These are phyloP conservation scores for Corylus americana DNA, from an alignment of 306 rosid species.

Conservation along the genomic window DNA sequence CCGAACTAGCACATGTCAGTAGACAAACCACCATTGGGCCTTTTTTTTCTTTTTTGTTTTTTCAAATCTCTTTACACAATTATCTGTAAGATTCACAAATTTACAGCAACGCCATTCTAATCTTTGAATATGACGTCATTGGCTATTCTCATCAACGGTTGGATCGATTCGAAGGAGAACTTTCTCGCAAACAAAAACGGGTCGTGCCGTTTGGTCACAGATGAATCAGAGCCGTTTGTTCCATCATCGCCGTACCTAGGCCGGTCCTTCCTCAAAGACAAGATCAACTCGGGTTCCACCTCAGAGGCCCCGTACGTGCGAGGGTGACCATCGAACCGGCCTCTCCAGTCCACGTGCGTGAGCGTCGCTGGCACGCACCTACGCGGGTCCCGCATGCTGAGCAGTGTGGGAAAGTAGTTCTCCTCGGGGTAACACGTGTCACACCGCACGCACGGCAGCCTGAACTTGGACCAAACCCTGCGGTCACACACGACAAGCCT, in stretches of 20 bases:
- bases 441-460: conserved; percentile 43
- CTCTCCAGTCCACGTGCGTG: conserved; percentile 73
- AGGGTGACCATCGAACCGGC: conserved; percentile 58
- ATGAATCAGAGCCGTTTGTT: conserved; percentile 21
- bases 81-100: conserved; percentile 1
- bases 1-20: too few relatives aligned
- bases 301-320: conserved; percentile 46
- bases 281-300: conserved; percentile 44
- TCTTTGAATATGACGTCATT: conserved; percentile 47
- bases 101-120: conserved; percentile 23
- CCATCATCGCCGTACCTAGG: conserved; percentile 62
- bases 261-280: conserved; percentile 23
- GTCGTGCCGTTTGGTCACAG: conserved; percentile 22
- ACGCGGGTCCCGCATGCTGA: conserved; percentile 49
- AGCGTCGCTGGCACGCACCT: conserved; percentile 69
- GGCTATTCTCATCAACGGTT: conserved; percentile 54
- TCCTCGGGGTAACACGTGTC: conserved; percentile 70
- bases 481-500: conserved; percentile 45
- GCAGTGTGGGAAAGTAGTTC: conserved; percentile 76
- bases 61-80: neutral
- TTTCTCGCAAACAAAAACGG: conserved; percentile 76
- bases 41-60: conserved; percentile 9
- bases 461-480: conserved; percentile 55
- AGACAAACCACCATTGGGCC: conserved; percentile 9
- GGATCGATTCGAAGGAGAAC: conserved; percentile 39